Evolutionary conservation across 2,329 filamentous ascomycete genomes (phyloP), one percentile per base, ranked within the genome.

Genomic region (Penicillium italicum): DNA sequence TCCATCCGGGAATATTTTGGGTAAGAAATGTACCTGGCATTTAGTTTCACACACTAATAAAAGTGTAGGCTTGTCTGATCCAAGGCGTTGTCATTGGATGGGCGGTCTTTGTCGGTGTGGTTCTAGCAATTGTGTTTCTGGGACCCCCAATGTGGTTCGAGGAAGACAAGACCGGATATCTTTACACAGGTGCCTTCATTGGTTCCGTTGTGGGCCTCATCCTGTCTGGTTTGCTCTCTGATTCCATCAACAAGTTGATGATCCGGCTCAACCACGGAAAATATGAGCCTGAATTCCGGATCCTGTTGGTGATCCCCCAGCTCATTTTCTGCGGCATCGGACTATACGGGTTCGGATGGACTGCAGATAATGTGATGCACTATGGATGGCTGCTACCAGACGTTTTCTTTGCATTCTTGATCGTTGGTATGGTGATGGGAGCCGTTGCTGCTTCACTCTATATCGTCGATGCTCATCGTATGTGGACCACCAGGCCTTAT

Each of bases 21-120:
- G 73, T 75, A 66, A 61, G 70, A 50, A 24, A 80, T 79, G 56
- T 18, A 52, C 42, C 12, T 41, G 37, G 4, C 8, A 18, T 36
- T 26, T 40, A 33, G 12, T 9, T 18, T 10, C 31, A 41, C 28
- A 26, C 3, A 20, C 62, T 65, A 41, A 63, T 55, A 34, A 28
- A n/a, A 18, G 4, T 30, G 30, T 12, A 76, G 74, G 81, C 82
- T 16, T 85, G 82, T 66, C 79, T 97, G 4, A 90, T 92, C 47
- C 92, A 96, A 79, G 92, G 92, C 16, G 85, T 89, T 5, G 84
- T 96, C 68, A 96, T 97, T 67, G 93, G 92, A 61, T 97, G 93
- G 92, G 96, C 92, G 1, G 90, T 97, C 16, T 90, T 97, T 68
- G 93, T 96, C 62, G 89, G 90, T 54, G 87, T 94, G 58, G 85